Percentiles rank a stretch among this genome's conserved stretches.
Conservation (phyloP, 2,329 filamentous ascomycete species). For the Blastomyces parvus region DNA sequence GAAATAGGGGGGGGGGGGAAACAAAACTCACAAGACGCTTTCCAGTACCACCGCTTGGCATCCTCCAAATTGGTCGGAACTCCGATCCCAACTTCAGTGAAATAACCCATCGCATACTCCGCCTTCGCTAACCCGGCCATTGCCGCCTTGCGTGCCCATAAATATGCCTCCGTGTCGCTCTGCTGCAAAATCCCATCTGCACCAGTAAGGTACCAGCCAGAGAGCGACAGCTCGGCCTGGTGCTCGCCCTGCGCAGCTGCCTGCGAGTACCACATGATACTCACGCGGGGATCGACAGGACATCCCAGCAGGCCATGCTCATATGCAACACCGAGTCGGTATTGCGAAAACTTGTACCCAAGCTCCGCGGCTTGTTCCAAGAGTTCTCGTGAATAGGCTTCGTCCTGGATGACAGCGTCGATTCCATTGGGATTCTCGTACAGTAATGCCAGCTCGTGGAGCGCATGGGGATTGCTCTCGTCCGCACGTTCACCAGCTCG, state of each 20-base stretch:
- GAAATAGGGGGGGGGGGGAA: not conserved
- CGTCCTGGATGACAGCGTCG: slow-evolving; percentile 69
- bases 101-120: slow-evolving; percentile 97
- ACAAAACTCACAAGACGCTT: slow-evolving; percentile 73
- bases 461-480: slow-evolving; percentile 80
- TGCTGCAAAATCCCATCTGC: slow-evolving; percentile 78
- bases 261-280: slow-evolving; percentile 88
- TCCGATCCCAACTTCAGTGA: slow-evolving; percentile 90
- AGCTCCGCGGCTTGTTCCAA: slow-evolving; percentile 79
- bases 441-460: slow-evolving; percentile 70
- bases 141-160: slow-evolving; percentile 93
- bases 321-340: slow-evolving; percentile 74
- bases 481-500: slow-evolving; percentile 83
- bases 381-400: slow-evolving; percentile 67
- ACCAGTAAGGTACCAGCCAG: slow-evolving; percentile 92
- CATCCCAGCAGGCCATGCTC: slow-evolving; percentile 83
- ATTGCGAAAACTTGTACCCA: slow-evolving; percentile 93
- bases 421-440: slow-evolving; percentile 50
- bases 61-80: slow-evolving; percentile 79
- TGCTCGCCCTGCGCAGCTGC: slow-evolving; percentile 91
- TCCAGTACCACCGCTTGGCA: slow-evolving; percentile 96
- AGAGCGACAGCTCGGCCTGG: slow-evolving; percentile 74
- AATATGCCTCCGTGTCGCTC: slow-evolving; percentile 89
- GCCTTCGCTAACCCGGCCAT: slow-evolving; percentile 81
- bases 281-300: slow-evolving; percentile 69